A percentile compares a stretch with the other conserved stretches of the same genome.
Conservation (phyloP, 106 monocot genomes). For the Dendrobium huoshanense region DNA sequence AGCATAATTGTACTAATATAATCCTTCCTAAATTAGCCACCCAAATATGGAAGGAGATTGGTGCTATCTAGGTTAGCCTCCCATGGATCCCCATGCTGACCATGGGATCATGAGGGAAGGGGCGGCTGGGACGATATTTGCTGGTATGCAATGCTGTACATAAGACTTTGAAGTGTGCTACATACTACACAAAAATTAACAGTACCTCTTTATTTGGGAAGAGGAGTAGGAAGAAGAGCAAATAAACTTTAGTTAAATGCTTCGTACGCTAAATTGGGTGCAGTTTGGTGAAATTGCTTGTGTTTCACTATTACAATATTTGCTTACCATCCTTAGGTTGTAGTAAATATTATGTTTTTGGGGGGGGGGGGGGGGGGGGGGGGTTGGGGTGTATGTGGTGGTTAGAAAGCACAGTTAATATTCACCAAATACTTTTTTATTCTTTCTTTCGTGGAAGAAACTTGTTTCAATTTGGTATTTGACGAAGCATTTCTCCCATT, state of each 20-base stretch:
- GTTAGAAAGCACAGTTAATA: too few species aligned
- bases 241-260: background rate
- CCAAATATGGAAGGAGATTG: too few species aligned
- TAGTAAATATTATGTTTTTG: too few species aligned
- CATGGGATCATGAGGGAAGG: background rate
- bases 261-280: background rate
- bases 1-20: too few species aligned
- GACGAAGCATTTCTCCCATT: too few species aligned
- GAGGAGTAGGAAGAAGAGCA: background rate
- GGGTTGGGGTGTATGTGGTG: too few species aligned
- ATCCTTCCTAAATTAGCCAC: too few species aligned
- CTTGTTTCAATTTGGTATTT: too few species aligned
- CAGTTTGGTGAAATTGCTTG: background rate
- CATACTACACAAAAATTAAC: background rate
- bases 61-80: background rate
- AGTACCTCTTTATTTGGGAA: background rate
- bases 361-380: too few species aligned
- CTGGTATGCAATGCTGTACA: background rate
- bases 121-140: background rate
- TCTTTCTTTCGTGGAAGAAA: too few species aligned
- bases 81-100: background rate
- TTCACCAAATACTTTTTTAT: too few species aligned
- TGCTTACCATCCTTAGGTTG: too few species aligned
- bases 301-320: background rate
- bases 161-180: background rate